Percentiles rank a stretch among this genome's conserved stretches.
phyloP scores from a whole-genome alignment of 2,329 filamentous ascomycete genomes.

The Paraconiothyrium brasiliense region DNA sequence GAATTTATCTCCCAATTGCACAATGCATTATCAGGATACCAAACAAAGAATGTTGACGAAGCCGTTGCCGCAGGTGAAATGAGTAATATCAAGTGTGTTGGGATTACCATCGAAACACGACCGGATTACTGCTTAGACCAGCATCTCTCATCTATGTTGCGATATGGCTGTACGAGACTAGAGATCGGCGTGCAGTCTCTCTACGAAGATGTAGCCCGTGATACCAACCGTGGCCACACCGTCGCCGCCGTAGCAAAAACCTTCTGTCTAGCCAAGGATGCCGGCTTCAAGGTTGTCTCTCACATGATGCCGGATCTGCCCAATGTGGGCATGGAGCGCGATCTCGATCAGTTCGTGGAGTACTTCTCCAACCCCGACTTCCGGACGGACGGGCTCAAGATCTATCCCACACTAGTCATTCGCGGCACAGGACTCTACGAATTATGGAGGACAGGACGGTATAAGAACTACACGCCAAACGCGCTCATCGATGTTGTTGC shows the following conservation, averaged over 20 bases:
- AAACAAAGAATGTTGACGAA: slow-evolving; percentile 93
- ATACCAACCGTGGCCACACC: slow-evolving; percentile 96
- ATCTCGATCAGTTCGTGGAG: slow-evolving; percentile 95
- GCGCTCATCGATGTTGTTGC: slow-evolving; percentile 95
- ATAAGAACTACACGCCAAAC: slow-evolving; percentile 99
- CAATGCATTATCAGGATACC: slow-evolving; percentile 95
- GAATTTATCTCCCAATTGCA: slow-evolving; percentile 95
- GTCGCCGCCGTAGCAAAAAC: slow-evolving; percentile 96
- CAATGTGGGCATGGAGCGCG: slow-evolving; percentile 98
- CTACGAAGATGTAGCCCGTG: slow-evolving; percentile 97
- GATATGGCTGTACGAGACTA: slow-evolving; percentile 95
- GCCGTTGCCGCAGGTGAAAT: slow-evolving; percentile 93
- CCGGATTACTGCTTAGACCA: slow-evolving; percentile 96
- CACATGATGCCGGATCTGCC: slow-evolving; percentile 99
- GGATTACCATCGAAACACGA: slow-evolving; percentile 96
- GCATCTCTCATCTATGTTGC: slow-evolving; percentile 94
- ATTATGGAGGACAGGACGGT: slow-evolving; percentile 93
- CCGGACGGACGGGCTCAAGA: slow-evolving; percentile 95
- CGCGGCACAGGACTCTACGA: slow-evolving; percentile 96
- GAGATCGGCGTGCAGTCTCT: slow-evolving; percentile 96
- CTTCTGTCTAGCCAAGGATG: slow-evolving; percentile 96
- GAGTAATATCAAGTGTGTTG: slow-evolving; percentile 97
- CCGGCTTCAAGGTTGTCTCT: slow-evolving; percentile 97
- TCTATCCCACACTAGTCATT: slow-evolving; percentile 97
- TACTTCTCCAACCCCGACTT: slow-evolving; percentile 98